Base-by-base conservation (phyloP, 2,329 filamentous ascomycete genomes). In the Cercospora beticola region DNA sequence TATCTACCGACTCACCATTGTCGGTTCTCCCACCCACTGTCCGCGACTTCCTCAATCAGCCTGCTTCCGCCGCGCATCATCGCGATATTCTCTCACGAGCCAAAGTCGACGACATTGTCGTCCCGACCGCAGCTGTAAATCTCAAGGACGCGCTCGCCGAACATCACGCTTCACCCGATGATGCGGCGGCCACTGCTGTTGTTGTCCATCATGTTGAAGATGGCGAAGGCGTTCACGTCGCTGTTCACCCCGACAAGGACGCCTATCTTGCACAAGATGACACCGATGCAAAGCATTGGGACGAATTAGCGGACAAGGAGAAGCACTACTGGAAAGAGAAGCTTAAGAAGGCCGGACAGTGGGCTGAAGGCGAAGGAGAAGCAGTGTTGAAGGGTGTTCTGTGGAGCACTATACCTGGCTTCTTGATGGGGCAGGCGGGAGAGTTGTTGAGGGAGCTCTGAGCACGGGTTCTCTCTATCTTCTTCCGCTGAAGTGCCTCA, bases 321-420 rank as follows among this genome's bases (percentile, higher is more conserved):
- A 87, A 87, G 77, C 81, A 83, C 62, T 81, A 83, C 18, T 96
- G 93, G 93, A 92, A 88, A 81, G 80, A 86, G 72, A 87, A 85
- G 76, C 83, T 96, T 40, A 83, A 83, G 65, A 84, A 89, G 65
- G 89, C 91, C 0, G 92, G 92, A 0, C 87, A 93, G 71, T 96
- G 92, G 92, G 87, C 87, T n/a, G 88, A 90, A 76, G 85, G 87
- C 43, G 91, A 94, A 83, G 91, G 92, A 2, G 92, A 94, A 82
- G 85, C 84, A 9, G 87, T 95, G 31, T 86, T 96, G 73, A 88
- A 89, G 80, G 91, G 92, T 2, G 86, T 96, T 33, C 82, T 96
- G 70, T 96, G 96, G 80, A 87, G 89, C 21, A 87, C 93, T 86
- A 52, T 64, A 26, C 62, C 62, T 5, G 43, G 52, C 1, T 90